Base-by-base conservation (phyloP, 257 asterid genomes). In the Gentiana macrophylla region DNA sequence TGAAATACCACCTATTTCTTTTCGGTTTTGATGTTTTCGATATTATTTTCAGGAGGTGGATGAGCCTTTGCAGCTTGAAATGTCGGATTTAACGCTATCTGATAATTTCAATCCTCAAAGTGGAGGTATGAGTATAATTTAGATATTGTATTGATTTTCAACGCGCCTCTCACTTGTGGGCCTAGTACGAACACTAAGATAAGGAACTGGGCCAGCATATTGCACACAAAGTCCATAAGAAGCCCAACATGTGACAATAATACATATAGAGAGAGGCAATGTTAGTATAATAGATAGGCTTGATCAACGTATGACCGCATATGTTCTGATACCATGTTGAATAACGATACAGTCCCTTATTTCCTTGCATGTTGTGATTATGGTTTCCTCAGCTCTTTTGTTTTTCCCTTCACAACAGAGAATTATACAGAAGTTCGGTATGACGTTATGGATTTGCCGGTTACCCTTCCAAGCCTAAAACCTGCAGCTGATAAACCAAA, bases 401-500 rank as follows among this genome's bases (percentile, higher is more conserved):
- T 50, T 53, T 60, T 66, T 37, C 1, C 24, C 24, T 24, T 74
- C 75, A 77, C 70, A 67, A 56, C 82, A 5, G 96, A 91, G 77
- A 56, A 76, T 34, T 78, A 62, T 52, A 67, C 73, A 68, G 83
- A 83, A 69, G 95, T 91, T 53, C 71, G 90, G 73, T 87, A 91
- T 61, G 94, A 87, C 63, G 73, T 87, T 53, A 70, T 82, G 92
- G 98, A 91, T 55, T 71, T 86, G 59, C 98, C 98, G 3, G 75
- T 87, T 48, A 73, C 80, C 46, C 89, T 91, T 52, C 98, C 95
- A 66, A 70, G 81, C 54, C 95, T 76, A 67, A 91, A 87, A 72
- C 98, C 98, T 70, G 89, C 77, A 57, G 80, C 87, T 37, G 98
- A 91, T 72, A 91, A 84, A 71, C 96, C 98, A 68, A 91, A 91